Conservation (phyloP, 495 filamentous ascomycete genomes). For the Xylaria sp. region DNA sequence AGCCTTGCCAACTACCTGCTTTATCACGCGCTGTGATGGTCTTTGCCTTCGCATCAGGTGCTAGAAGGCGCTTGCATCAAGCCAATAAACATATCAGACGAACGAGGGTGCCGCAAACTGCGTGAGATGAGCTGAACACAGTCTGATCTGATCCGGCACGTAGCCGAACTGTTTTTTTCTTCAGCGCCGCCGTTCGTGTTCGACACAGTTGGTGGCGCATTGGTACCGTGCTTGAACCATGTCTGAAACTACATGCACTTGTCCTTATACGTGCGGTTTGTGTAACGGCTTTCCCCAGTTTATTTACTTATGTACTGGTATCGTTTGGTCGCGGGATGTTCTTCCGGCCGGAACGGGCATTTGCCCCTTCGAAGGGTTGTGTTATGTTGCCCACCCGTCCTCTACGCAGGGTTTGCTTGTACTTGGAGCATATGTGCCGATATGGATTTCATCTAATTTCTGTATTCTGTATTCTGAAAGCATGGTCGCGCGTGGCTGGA, state of each 20-base stretch:
- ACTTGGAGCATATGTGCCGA: neutral
- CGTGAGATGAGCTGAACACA: neutral
- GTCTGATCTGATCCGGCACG: slow-evolving; percentile 14
- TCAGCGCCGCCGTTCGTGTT: slow-evolving; percentile 9
- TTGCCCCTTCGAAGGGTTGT: neutral
- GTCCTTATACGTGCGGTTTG: neutral
- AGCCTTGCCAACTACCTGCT: neutral
- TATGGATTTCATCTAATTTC: neutral
- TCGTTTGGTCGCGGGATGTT: neutral
- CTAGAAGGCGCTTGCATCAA: neutral
- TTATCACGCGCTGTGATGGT: neutral
- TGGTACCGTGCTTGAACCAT: neutral
- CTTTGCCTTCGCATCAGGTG: neutral
- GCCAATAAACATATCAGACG: neutral
- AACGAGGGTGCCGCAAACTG: neutral
- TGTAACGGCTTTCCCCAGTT: neutral
- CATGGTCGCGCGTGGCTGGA: neutral
- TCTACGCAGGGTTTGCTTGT: neutral
- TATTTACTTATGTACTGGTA: too few species aligned
- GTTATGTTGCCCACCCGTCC: neutral
- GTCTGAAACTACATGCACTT: neutral
- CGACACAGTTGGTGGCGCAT: neutral
- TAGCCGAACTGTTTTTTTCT: neutral
- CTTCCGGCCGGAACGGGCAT: neutral
- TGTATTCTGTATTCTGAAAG: too few species aligned